Base-by-base conservation (phyloP, 2,329 filamentous ascomycete genomes). In the Penicillium polonicum region DNA sequence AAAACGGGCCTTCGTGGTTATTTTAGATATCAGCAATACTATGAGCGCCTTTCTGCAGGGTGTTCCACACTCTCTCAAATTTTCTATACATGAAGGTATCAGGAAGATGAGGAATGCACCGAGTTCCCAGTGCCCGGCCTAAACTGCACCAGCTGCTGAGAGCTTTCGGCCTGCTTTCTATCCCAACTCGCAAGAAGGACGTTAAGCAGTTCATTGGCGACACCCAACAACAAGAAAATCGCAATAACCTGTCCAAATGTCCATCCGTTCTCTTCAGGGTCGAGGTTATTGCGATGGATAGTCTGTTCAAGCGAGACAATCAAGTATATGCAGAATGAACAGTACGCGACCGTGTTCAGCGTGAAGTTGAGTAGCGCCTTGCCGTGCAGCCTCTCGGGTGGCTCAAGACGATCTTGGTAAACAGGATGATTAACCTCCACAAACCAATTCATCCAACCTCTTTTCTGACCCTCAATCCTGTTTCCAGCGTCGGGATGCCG, bases 221-320 rank as follows among this genome's bases (percentile, higher is more conserved):
- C 61, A 36, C 60, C 61, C 17, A 62, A 23, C 39, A 64, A 50
- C 44, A 62, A 42, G 36, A 60, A 62, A 33, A 64, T 64, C 4
- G 61, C 61, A 62, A 64, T 59, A 10, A 64, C 55, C 36, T 64
- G 60, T 4, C 61, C 60, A 50, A 64, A 64, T 2, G 60, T 62
- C 60, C 61, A 62, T 5, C 57, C 55, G 35, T 42, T 55, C 29
- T 62, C 60, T 41, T 62, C 33, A 0, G 60, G 55, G n/a, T 59
- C 49, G 9, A 62, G 57, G 27, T 43, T 31, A 9, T 64, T 64
- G 13, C 60, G 61, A 27, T 50, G 21, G 19, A 62, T 60, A n/a
- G 57, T 60, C 55, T 64, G 60, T n/a, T 64, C 61, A 31, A 64
- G 35, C n/a, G 61, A 60, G 15, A 62, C 61, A 23, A 63, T 63